Base-by-base conservation (phyloP, 139 green algal genomes). In the Trebouxia sp. region DNA sequence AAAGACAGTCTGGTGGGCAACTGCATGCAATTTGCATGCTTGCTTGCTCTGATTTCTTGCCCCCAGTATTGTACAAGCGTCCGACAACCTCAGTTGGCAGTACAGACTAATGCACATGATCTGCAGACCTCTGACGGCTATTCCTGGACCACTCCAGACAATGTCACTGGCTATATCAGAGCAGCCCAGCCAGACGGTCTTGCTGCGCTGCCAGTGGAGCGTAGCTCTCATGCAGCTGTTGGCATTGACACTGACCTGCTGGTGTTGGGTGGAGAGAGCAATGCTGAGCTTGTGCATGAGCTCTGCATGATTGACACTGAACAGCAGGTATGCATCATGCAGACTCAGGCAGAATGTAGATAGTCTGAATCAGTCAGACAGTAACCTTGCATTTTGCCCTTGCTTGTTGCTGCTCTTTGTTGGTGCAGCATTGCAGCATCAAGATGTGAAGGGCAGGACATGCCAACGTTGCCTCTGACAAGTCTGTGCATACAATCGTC, bases 201-300 rank as follows among this genome's bases (percentile, higher is more conserved):
- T 9, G 26, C 53, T 26, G 85, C 78, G 62, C 81, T 82, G 56
- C 80, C 78, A 12, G 66, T 43, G 11, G 78, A 75, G 35, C 86
- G 88, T 45, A 85, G 76, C 66, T 83, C 42, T 30, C 84, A 89
- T 74, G 76, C 83, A 39, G 85, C 82, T 8, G 85, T 90, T 1
- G 83, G 75, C 6, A 76, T 93, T 14, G 85, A 90, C 37, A 81
- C 80, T 43, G 83, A 91, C 51, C 75, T 95, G 51, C 83, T 93
- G 66, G 50, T 94, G 30, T 83, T 94, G 42, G 84, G 85, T 30
- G 92, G 92, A 28, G 92, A 94, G 55, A 83, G 84, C 51, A 82
- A 87, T 26, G 88, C 88, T 8, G 87, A 89, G 56, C 53, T 90
- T 26, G 35, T 92, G 12, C 56, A 85, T 3, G 87, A 90, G 70